A percentile compares a stretch with the other conserved stretches of the same genome.
phyloP scores from a whole-genome alignment of 495 filamentous ascomycete species.

The Hypoxylon fragiforme region DNA sequence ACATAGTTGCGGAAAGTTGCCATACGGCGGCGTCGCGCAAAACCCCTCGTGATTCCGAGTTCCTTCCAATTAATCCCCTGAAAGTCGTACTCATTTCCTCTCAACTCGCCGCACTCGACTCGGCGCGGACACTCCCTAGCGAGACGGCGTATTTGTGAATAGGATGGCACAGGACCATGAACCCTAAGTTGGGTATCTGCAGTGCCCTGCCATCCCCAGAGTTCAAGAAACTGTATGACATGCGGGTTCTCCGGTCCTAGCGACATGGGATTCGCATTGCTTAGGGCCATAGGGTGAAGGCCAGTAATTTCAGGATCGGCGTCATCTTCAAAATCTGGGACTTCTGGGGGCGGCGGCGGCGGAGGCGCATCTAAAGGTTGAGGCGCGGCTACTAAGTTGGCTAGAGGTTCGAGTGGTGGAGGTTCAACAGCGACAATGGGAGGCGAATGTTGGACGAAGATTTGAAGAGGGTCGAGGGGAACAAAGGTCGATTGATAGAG shows the following conservation, averaged over 20 bases:
- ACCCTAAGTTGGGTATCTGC: slow-evolving; percentile 15
- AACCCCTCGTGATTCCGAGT: slow-evolving; percentile 61
- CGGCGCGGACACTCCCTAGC: slow-evolving; percentile 17
- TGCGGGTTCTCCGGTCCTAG: slow-evolving; percentile 35
- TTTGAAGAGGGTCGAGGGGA: slow-evolving; percentile 11
- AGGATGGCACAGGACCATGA: slow-evolving; percentile 8
- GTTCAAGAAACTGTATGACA: slow-evolving; percentile 28
- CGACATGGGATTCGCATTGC: slow-evolving; percentile 31
- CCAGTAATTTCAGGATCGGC: slow-evolving; percentile 18
- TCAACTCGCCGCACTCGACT: slow-evolving; percentile 51
- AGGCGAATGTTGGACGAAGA: slow-evolving; percentile 5
- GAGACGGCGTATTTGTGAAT: slow-evolving; percentile 15
- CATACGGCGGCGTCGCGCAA: slow-evolving; percentile 62
- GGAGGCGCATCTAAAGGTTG: background rate
- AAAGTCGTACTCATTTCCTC: slow-evolving; percentile 66
- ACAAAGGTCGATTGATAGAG: slow-evolving; percentile 23
- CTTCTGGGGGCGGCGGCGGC: slow-evolving; percentile 4
- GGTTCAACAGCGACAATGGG: slow-evolving; percentile 8
- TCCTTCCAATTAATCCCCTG: slow-evolving; percentile 79
- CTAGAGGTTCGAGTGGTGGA: background rate
- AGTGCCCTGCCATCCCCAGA: slow-evolving; percentile 31
- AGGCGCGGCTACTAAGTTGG: background rate
- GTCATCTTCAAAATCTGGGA: slow-evolving; percentile 27
- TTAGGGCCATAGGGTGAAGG: slow-evolving; percentile 32
- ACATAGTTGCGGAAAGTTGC: slow-evolving; percentile 62